phyloP scores from a whole-genome alignment of 129 eudicot genomes.

The Solidago caesia region DNA sequence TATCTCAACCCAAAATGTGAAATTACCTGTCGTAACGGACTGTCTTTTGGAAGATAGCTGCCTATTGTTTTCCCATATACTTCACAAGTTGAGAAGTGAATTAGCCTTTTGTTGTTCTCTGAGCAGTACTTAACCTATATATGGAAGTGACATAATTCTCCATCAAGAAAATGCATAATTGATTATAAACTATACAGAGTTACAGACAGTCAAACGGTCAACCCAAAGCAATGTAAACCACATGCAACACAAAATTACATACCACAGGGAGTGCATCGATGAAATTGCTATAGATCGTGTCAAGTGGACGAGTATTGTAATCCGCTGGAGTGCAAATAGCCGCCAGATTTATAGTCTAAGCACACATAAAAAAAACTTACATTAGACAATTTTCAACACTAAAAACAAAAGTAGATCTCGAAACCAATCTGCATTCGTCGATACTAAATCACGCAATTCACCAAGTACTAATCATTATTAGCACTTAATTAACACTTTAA shows the following conservation, averaged over 20 bases:
- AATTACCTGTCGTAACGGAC: conserved; percentile 77
- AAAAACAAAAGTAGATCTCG: background rate
- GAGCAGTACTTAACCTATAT: conserved; percentile 89
- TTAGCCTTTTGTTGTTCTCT: conserved; percentile 85
- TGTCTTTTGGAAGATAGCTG: conserved; percentile 79
- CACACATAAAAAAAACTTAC: background rate
- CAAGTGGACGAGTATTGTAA: conserved; percentile 93
- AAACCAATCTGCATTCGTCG: conserved; percentile 17
- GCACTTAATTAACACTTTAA: background rate
- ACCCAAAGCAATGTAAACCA: background rate
- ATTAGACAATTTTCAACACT: conserved; percentile 14
- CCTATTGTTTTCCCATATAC: conserved; percentile 95
- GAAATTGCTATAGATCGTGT: conserved; percentile 97
- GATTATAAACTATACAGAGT: background rate
- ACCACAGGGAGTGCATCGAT: conserved; percentile 99
- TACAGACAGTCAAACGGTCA: conserved; percentile 2
- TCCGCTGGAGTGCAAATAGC: conserved; percentile 99
- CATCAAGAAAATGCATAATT: background rate
- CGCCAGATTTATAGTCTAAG: conserved; percentile 84
- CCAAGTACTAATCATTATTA: background rate
- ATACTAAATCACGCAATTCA: conserved; percentile 18
- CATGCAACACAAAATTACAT: conserved; percentile 20
- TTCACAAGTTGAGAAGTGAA: conserved; percentile 99
- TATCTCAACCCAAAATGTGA: background rate
- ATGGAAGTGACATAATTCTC: conserved; percentile 1